Conservation (phyloP, 495 filamentous ascomycete genomes). For the Hyaloscypha finlandica region DNA sequence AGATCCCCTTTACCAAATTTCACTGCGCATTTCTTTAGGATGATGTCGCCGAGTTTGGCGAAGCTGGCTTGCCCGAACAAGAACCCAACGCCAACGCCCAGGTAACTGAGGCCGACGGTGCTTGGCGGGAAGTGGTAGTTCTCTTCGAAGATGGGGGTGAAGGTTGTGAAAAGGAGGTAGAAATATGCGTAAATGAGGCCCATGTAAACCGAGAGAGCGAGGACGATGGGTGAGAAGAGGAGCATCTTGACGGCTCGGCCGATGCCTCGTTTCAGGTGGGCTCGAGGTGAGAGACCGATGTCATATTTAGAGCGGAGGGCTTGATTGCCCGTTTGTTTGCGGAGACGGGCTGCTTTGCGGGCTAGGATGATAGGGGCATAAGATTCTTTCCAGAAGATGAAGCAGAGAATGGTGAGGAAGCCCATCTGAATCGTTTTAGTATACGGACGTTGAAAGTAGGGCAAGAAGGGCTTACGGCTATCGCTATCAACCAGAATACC, state of each 20-base stretch:
- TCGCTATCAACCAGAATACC: conserved; percentile 6
- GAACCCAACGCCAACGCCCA: conserved; percentile 31
- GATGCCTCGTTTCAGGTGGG: conserved; percentile 53
- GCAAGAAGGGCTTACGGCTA: not conserved
- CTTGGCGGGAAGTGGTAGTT: conserved; percentile 64
- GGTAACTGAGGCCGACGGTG: conserved; percentile 62
- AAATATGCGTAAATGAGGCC: conserved; percentile 66
- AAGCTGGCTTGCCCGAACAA: conserved; percentile 22
- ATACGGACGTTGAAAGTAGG: not conserved
- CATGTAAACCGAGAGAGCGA: conserved; percentile 55
- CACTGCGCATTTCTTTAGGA: conserved; percentile 44
- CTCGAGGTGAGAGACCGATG: conserved; percentile 40
- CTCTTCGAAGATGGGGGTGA: conserved; percentile 60
- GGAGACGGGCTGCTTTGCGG: conserved; percentile 32
- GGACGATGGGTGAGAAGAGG: conserved; percentile 59
- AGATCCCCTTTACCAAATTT: conserved; percentile 10
- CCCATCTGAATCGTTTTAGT: not conserved
- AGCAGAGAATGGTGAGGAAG: conserved; percentile 16
- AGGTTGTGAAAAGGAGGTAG: conserved; percentile 69
- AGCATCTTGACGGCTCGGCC: conserved; percentile 59
- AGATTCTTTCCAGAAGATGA: conserved; percentile 45
- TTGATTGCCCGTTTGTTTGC: conserved; percentile 44
- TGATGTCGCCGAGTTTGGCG: conserved; percentile 38
- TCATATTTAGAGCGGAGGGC: conserved; percentile 50
- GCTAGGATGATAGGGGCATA: conserved; percentile 37